Percentiles rank a stretch among this genome's conserved stretches.
Evolutionary conservation across 768 basidiomycete species (phyloP).

Genomic region (Phanerochaete sordida): DNA sequence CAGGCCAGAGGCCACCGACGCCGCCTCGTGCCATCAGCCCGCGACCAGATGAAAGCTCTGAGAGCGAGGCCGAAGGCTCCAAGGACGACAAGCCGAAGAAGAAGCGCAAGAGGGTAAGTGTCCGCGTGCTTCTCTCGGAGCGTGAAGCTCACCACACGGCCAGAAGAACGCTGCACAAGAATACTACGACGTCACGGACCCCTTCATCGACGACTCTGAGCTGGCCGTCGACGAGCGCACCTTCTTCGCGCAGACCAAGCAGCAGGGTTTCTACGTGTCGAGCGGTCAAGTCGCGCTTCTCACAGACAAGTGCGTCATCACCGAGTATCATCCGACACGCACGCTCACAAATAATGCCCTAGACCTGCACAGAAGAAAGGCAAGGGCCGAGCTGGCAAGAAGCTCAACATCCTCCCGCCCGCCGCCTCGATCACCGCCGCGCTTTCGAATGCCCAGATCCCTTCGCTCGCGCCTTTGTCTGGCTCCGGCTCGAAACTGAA

Average conservation of each 20-base stretch:
- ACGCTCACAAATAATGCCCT: conserved; percentile 2
- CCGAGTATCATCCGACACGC: conserved; percentile 8
- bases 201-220: conserved; percentile 98
- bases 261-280: conserved; percentile 91
- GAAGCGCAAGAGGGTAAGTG: conserved; percentile 25
- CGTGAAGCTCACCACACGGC: not conserved
- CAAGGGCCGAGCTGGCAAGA: conserved; percentile 47
- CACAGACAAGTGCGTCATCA: conserved; percentile 59
- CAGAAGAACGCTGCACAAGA: conserved; percentile 56
- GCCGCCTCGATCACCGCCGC: conserved; percentile 27
- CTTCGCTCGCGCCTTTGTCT: conserved; percentile 11
- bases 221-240: conserved; percentile 87
- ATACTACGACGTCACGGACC: conserved; percentile 89
- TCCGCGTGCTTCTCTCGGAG: conserved; percentile 11
- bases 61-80: conserved; percentile 40
- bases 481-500: conserved; percentile 6
- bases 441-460: conserved; percentile 18
- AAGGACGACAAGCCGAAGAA: conserved; percentile 36
- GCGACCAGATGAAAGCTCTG: conserved; percentile 54
- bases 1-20: conserved; percentile 62
- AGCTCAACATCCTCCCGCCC: conserved; percentile 32
- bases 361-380: conserved; percentile 65
- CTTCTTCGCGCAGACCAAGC: conserved; percentile 87
- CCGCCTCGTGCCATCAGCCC: conserved; percentile 38
- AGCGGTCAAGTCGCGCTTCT: conserved; percentile 83